Percentiles rank a stretch among this genome's conserved stretches.
Conservation (phyloP, 176 grass and related monocot species). For the Oryza officinalis region DNA sequence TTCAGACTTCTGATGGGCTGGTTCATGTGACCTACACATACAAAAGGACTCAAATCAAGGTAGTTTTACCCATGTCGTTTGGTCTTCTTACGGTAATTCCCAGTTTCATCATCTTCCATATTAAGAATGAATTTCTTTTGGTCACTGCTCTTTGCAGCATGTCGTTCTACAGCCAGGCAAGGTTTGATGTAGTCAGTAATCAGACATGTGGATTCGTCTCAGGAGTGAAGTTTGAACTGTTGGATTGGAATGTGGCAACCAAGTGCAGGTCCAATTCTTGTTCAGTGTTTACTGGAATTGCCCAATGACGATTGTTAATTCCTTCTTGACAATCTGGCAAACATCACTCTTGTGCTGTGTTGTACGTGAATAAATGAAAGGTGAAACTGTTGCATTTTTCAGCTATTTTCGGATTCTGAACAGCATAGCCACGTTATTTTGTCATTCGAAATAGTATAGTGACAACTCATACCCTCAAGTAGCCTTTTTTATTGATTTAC, state of each 20-base stretch:
- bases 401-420: too few species aligned
- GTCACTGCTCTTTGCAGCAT: constrained; percentile 27
- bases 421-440: too few species aligned
- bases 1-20: constrained; percentile 45
- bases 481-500: too few species aligned
- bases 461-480: too few species aligned
- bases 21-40: constrained; percentile 62
- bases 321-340: background rate
- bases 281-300: background rate
- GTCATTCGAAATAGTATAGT: too few species aligned
- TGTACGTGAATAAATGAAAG: background rate
- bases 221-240: background rate
- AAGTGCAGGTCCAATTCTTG: background rate
- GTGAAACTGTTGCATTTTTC: background rate
- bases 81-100: background rate
- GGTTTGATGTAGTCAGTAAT: background rate
- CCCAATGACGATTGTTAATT: background rate
- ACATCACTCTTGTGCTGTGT: background rate
- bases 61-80: background rate
- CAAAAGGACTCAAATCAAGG: constrained; percentile 74
- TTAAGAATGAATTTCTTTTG: background rate
- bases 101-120: background rate
- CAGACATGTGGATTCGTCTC: background rate
- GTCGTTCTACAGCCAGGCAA: constrained; percentile 32
- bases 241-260: background rate